Evolutionary conservation across 331 rosid genomes (phyloP), one percentile per base, ranked within the genome.

Genomic region (Malus hybrid): DNA sequence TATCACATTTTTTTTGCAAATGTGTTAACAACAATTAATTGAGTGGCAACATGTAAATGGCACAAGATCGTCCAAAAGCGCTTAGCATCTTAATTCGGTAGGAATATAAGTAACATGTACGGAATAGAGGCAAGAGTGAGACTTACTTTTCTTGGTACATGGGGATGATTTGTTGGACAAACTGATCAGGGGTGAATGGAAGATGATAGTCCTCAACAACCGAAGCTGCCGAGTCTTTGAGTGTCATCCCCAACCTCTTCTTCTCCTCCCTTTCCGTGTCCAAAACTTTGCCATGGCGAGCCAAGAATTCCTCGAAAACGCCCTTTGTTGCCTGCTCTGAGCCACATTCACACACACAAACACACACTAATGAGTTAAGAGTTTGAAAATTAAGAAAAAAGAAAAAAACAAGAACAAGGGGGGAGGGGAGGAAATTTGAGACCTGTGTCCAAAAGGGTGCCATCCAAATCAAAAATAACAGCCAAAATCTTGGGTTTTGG

Each of bases 381-480:
- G 57, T 11, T 46, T 15, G 22, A 29, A 3, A 39, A 9, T 24
- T 46, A 13, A 73, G 16, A 48, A 52, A 52, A 52, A 18, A 2
- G 3, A 42, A 10, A 42, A 42, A 10, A 42, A 42, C 56, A 50
- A 33, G 52, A 68, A 46, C 14, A 12, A 75, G 33, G 22, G 63
- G 50, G 6, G 19, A 54, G 46, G 42, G 56, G 70, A 42, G 48
- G 14, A 28, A 32, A 64, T 12, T 39, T 20, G 56, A 60, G 65
- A 92, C 96, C 96, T 81, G 97, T 82, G 72, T 92, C 96, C 59
- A 92, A 70, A 86, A 92, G 91, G 80, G 97, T 92, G 46, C 97
- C 97, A 83, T 92, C 97, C 84, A 92, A 82, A 83, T 90, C 92
- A 76, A 90, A 85, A 77, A 92, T 87, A 44, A 90, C 84, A 32